Evolutionary conservation across 2,329 filamentous ascomycete genomes (phyloP).

Genomic region (Diaporthe humulicola): DNA sequence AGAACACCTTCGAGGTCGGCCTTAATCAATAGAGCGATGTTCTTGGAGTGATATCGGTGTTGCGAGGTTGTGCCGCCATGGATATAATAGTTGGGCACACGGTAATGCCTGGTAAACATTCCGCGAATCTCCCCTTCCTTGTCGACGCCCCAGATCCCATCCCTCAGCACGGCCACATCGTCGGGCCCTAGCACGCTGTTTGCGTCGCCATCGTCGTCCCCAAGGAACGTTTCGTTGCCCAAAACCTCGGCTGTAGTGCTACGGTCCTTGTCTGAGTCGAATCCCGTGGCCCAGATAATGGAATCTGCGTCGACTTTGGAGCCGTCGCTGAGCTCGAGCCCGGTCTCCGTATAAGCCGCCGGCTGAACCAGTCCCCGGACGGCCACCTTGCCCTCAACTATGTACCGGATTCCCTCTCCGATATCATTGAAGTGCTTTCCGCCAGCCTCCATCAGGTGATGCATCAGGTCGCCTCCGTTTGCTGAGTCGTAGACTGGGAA

Average conservation of each 20-base stretch:
- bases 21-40: conserved; percentile 52
- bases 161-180: conserved; percentile 49
- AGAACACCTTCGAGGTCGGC: conserved; percentile 50
- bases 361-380: conserved; percentile 50
- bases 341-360: conserved; percentile 48
- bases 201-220: conserved; percentile 3
- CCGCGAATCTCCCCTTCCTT: conserved; percentile 57
- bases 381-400: conserved; percentile 49
- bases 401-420: conserved; percentile 48
- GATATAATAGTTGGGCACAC: conserved; percentile 52
- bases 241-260: conserved; percentile 46
- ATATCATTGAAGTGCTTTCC: conserved; percentile 58
- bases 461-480: conserved; percentile 43
- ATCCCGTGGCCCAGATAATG: conserved; percentile 58
- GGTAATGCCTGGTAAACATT: conserved; percentile 53
- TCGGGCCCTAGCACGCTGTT: conserved; percentile 44
- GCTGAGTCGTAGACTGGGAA: conserved; percentile 54
- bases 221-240: conserved; percentile 41
- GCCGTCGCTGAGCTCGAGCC: conserved; percentile 52
- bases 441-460: conserved; percentile 52
- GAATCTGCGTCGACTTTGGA: conserved; percentile 51
- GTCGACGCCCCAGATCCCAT: conserved; percentile 57
- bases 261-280: conserved; percentile 48
- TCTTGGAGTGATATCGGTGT: conserved; percentile 51
- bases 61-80: conserved; percentile 50